Percentiles rank a stretch among this genome's conserved stretches.
Conservation (phyloP, 2,329 filamentous ascomycete genomes). For the Colletotrichum siamense region DNA sequence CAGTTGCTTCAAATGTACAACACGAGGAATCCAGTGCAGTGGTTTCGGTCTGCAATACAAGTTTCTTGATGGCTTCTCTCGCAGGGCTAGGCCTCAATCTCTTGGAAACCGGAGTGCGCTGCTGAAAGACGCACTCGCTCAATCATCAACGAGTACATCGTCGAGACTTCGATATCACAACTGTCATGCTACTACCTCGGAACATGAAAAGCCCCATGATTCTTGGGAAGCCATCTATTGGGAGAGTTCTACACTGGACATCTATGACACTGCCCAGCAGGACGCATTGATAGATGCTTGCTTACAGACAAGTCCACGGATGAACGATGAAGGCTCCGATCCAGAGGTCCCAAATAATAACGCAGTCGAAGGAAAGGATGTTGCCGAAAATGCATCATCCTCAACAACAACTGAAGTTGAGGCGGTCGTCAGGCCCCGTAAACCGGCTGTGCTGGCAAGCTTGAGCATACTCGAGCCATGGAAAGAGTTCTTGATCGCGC, state of each 20-base stretch:
- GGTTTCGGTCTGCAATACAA: conserved; percentile 32
- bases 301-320: neutral
- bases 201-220: neutral
- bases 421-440: neutral
- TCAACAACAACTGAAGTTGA: neutral
- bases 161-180: too few species aligned
- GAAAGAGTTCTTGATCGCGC: conserved; percentile 1
- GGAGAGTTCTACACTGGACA: neutral
- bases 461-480: neutral
- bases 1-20: conserved; percentile 34
- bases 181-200: neutral
- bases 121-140: conserved; percentile 7
- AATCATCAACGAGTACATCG: neutral
- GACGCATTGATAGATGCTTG: neutral
- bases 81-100: neutral
- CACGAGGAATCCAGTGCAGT: conserved; percentile 34
- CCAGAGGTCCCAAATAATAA: accelerated
- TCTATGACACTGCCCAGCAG: neutral
- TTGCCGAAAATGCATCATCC: neutral
- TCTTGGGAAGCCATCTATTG: neutral
- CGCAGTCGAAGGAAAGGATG: too few species aligned
- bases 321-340: neutral
- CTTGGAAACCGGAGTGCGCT: neutral
- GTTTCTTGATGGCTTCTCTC: conserved; percentile 26
- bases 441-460: neutral